phyloP scores from a whole-genome alignment of 2,329 filamentous ascomycete genomes.

The Talaromyces amestolkiae region DNA sequence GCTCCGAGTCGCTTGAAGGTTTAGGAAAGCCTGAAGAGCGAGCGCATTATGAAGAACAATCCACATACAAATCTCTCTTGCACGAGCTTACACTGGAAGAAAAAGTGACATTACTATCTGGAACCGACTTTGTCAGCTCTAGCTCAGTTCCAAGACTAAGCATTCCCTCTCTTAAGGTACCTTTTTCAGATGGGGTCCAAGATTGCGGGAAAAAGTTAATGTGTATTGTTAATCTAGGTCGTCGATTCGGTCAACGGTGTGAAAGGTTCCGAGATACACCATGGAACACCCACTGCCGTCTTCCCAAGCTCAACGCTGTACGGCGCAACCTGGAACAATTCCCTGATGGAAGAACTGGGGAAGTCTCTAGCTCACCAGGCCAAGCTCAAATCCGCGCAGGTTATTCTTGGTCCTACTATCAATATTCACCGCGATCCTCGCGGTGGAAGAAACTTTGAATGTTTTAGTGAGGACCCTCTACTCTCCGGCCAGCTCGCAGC shows the following conservation, averaged over 20 bases:
- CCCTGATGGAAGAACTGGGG: slow-evolving; percentile 67
- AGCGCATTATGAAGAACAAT: neutral
- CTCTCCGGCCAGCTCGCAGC: slow-evolving; percentile 72
- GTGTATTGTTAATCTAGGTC: neutral
- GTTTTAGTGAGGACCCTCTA: slow-evolving; percentile 77
- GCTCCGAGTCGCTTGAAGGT: neutral
- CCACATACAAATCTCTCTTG: neutral
- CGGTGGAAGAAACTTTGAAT: slow-evolving; percentile 80
- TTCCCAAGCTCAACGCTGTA: slow-evolving; percentile 77
- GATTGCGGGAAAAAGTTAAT: neutral
- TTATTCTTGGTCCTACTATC: slow-evolving; percentile 73
- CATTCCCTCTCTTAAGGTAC: slow-evolving; percentile 14
- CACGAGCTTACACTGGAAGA: slow-evolving; percentile 15
- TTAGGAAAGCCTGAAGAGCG: neutral
- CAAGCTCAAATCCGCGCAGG: slow-evolving; percentile 69
- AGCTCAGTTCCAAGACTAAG: slow-evolving; percentile 13
- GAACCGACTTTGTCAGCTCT: slow-evolving; percentile 12
- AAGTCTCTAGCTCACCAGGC: slow-evolving; percentile 68
- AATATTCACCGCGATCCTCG: slow-evolving; percentile 80
- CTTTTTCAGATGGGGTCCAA: neutral
- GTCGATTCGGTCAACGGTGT: slow-evolving; percentile 54
- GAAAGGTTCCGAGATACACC: slow-evolving; percentile 65
- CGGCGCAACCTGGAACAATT: slow-evolving; percentile 74
- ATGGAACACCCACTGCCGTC: slow-evolving; percentile 68
- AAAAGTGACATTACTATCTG: slow-evolving; percentile 18